Evolutionary conservation across 768 basidiomycete species (phyloP).

Genomic region (Phanerodontia chrysosporium): DNA sequence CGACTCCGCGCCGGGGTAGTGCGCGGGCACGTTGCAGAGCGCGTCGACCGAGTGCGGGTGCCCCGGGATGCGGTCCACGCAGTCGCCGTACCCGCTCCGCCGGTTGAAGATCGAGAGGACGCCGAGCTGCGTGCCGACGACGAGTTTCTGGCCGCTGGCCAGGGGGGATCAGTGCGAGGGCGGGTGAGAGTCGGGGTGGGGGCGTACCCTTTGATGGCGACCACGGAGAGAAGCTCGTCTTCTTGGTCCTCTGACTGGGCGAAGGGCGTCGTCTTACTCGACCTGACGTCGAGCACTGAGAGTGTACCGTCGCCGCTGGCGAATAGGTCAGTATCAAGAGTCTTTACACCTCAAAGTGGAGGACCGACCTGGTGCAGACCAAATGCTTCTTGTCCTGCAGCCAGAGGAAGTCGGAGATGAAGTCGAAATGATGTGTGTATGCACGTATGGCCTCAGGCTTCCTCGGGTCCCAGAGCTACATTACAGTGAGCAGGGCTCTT

Average conservation of each 20-base stretch:
- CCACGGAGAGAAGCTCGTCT: constrained; percentile 85
- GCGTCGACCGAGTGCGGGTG: constrained; percentile 92
- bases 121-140: constrained; percentile 88
- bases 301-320: constrained; percentile 87
- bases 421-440: constrained; percentile 90
- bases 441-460: constrained; percentile 56
- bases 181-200: background rate
- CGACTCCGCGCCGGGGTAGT: constrained; percentile 56
- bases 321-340: background rate
- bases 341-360: background rate
- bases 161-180: background rate
- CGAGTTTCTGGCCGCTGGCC: constrained; percentile 66
- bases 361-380: constrained; percentile 71
- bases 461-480: constrained; percentile 87
- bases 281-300: constrained; percentile 87
- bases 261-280: constrained; percentile 71
- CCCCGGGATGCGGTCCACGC: constrained; percentile 85
- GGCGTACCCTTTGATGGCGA: constrained; percentile 68
- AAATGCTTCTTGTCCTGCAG: constrained; percentile 65
- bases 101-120: constrained; percentile 89
- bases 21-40: constrained; percentile 66
- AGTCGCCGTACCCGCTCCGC: constrained; percentile 85
- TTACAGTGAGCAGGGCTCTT: background rate
- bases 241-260: constrained; percentile 95
- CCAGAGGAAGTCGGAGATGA: constrained; percentile 90